Evolutionary conservation across 345 rosid genomes (phyloP), one percentile per base, ranked within the genome.

Genomic region (Euphorbia peplus): DNA sequence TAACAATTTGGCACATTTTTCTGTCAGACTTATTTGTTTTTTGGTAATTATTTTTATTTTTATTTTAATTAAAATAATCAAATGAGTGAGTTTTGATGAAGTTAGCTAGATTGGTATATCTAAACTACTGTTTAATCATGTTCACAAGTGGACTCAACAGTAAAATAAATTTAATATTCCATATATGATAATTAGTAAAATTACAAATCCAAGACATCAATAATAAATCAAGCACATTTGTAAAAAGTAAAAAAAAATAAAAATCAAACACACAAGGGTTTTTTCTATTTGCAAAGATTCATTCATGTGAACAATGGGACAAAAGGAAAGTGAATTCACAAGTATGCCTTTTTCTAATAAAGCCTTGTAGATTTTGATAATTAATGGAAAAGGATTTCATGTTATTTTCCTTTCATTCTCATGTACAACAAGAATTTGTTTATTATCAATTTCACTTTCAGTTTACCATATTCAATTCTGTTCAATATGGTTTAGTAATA

Each of bases 271-370:
- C 25, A 37, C 4, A 26, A 32, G 47, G 25, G 4, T 58, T 0
- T 26, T 26, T 48, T 21, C 1, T 24, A 2, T 8, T 29, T 16
- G 28, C 57, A 4, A 19, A 46, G 69, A 46, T 29, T 55, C 50
- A 15, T 22, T 46, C 76, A 73, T 59, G 55, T 58, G 67, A 66
- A 16, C 12, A 12, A 9, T 44, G 60, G 71, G 54, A n/a, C 39
- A 48, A 50, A 60, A n/a, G 8, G 35, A 39, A 26, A 48, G 0
- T n/a, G 30, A 69, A 59, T 25, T 73, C 71, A 32, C 60, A 50
- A 19, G 52, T 30, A 51, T 59, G 47, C 26, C 46, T 29, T 16
- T 5, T 30, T 25, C 13, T 13, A 56, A 39, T 13, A 56, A 39
- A 39, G 9, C 42, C n/a, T n/a, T 8, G 6, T 11, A 39, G 8